A percentile compares a stretch with the other conserved stretches of the same genome.
phyloP scores from a whole-genome alignment of 352 stramenopile genomes.

The Globisporangium paroecandrum region DNA sequence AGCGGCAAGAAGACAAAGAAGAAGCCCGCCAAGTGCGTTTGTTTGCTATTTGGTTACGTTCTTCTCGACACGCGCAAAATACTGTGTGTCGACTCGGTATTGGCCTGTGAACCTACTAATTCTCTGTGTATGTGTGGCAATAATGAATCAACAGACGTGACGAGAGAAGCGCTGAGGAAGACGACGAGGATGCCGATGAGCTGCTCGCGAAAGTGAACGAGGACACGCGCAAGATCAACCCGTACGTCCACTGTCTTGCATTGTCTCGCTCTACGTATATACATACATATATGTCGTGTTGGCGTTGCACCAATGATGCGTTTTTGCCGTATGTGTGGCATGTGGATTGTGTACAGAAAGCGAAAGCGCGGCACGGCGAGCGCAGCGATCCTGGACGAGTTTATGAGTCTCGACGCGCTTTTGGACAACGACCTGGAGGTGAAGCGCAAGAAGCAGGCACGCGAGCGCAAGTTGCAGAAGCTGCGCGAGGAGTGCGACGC shows the following conservation, averaged over 20 bases:
- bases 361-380: constrained; percentile 21
- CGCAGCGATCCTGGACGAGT: constrained; percentile 51
- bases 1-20: constrained; percentile 6
- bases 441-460: constrained; percentile 55
- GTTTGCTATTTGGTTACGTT: background rate
- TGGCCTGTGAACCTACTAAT: background rate
- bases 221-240: constrained; percentile 39
- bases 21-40: background rate
- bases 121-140: background rate
- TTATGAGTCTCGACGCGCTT: constrained; percentile 73
- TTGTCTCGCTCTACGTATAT: background rate
- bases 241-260: constrained; percentile 5
- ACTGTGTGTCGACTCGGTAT: background rate
- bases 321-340: background rate
- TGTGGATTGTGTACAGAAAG: constrained; percentile 21
- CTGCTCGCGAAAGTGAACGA: constrained; percentile 39
- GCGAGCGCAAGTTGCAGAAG: constrained; percentile 48
- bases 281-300: background rate
- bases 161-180: constrained; percentile 14
- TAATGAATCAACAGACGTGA: background rate
- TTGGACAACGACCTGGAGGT: constrained; percentile 56
- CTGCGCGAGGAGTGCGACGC: constrained; percentile 51
- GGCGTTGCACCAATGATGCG: background rate
- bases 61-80: background rate
- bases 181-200: constrained; percentile 32